Percentiles rank a stretch among this genome's conserved stretches.
These are phyloP conservation scores for Xylaria sp. DNA, from an alignment of 2,329 filamentous ascomycete genomes.

Conservation along the genomic window DNA sequence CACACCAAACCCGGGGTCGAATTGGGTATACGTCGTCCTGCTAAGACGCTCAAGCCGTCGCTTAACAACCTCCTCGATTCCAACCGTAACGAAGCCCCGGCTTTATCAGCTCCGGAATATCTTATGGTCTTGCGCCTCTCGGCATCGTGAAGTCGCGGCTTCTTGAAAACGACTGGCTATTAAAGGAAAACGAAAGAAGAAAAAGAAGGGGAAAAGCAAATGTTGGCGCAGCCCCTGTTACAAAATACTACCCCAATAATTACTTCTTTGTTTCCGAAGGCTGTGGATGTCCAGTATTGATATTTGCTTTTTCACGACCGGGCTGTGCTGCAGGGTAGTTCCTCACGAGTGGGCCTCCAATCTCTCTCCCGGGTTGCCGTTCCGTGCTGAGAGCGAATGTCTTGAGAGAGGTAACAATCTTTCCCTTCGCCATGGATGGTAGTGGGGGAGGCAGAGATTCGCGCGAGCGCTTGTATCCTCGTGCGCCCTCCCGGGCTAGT, in stretches of 20 bases:
- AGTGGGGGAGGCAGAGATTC: slow-evolving; percentile 25
- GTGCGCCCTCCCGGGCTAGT: slow-evolving; percentile 50
- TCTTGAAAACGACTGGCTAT: background rate
- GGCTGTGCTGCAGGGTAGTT: background rate
- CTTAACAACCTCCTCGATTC: slow-evolving; percentile 5
- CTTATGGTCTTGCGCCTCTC: slow-evolving; percentile 6
- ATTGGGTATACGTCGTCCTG: slow-evolving; percentile 6
- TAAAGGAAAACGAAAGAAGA: background rate
- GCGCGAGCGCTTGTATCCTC: slow-evolving; percentile 39
- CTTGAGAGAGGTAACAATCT: background rate
- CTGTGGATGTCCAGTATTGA: background rate
- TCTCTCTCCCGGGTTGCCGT: background rate
- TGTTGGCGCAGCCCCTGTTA: background rate
- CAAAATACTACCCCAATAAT: background rate
- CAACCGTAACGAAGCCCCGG: slow-evolving; percentile 16
- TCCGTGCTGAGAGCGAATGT: background rate
- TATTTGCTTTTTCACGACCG: background rate
- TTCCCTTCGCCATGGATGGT: slow-evolving; percentile 30
- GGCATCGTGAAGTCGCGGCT: background rate
- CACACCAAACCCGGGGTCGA: slow-evolving; percentile 9
- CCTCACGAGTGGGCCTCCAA: background rate
- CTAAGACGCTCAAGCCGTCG: slow-evolving; percentile 27
- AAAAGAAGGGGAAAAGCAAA: background rate
- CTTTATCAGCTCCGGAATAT: slow-evolving; percentile 11
- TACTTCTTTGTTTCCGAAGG: background rate